Percentiles rank a stretch among this genome's conserved stretches.
Evolutionary conservation across 129 eudicot genomes (phyloP).

Genomic region (Heracleum sosnowskyi): DNA sequence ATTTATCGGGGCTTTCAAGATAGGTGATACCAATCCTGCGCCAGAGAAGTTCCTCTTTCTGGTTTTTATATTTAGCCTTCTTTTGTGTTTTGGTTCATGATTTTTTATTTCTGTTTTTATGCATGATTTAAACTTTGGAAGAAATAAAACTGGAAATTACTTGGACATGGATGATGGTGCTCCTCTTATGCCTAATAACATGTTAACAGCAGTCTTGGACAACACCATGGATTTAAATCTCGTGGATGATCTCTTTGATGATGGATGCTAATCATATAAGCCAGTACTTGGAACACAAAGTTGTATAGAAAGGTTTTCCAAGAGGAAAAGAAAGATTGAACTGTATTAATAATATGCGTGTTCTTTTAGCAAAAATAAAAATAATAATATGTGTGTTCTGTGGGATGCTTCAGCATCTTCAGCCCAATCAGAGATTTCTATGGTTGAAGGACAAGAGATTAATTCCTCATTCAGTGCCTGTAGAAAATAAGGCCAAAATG

Average conservation of each 20-base stretch:
- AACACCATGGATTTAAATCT: constrained; percentile 23
- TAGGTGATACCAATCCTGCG: constrained; percentile 22
- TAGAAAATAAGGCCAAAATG: constrained; percentile 33
- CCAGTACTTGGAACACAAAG: not conserved
- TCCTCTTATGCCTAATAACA: constrained; percentile 17
- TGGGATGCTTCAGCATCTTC: constrained; percentile 13
- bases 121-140: constrained; percentile 3
- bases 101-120: not conserved
- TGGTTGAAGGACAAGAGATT: constrained; percentile 32
- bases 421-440: constrained; percentile 1
- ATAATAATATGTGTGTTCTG: constrained; percentile 4
- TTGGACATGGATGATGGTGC: constrained; percentile 29
- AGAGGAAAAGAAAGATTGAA: constrained; percentile 17
- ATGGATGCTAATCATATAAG: constrained; percentile 22
- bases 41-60: constrained; percentile 26
- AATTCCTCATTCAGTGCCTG: constrained; percentile 74
- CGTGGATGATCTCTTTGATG: constrained; percentile 37
- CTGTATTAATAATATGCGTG: constrained; percentile 3
- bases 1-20: constrained; percentile 19
- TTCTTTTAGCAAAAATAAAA: too few relatives aligned
- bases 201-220: constrained; percentile 13
- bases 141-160: not conserved
- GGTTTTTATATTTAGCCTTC: constrained; percentile 26
- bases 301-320: not conserved
- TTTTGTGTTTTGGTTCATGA: constrained; percentile 35